Conservation (phyloP, 345 rosid genomes). For the Lagerstroemia speciosa region DNA sequence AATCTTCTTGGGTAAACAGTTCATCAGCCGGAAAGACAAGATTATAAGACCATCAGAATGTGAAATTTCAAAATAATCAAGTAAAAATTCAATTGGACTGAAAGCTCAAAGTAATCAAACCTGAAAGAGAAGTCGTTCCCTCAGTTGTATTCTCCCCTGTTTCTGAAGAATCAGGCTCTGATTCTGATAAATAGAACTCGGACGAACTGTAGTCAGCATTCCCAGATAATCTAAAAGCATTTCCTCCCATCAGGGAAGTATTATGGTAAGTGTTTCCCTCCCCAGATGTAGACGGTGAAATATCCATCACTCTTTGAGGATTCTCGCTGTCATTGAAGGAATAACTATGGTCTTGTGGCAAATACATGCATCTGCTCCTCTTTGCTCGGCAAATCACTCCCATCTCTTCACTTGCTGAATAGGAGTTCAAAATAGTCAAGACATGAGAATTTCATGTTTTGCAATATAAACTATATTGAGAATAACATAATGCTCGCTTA, state of each 20-base stretch:
- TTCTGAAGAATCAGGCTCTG: constrained; percentile 66
- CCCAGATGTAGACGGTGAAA: constrained; percentile 33
- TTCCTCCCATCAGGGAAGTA: constrained; percentile 31
- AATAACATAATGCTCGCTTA: background rate
- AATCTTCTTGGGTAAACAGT: constrained; percentile 20
- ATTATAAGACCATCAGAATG: constrained; percentile 3
- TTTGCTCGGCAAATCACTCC: constrained; percentile 43
- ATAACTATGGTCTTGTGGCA: constrained; percentile 41
- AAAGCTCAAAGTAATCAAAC: constrained; percentile 24
- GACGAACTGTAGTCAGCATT: constrained; percentile 49
- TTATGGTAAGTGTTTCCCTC: constrained; percentile 35
- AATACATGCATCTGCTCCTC: constrained; percentile 46
- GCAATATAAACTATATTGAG: background rate
- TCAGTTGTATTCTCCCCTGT: constrained; percentile 76
- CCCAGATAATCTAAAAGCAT: constrained; percentile 45
- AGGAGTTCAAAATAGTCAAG: background rate
- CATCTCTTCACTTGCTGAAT: constrained; percentile 51
- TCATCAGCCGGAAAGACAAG: constrained; percentile 23
- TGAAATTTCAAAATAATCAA: background rate
- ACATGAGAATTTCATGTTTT: background rate
- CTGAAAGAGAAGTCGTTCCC: constrained; percentile 56
- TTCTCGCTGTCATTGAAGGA: constrained; percentile 46
- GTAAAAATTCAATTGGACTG: background rate
- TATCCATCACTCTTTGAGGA: constrained; percentile 31
- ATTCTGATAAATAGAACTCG: constrained; percentile 38